Base-by-base conservation (phyloP, 164 flowering plant species). In the Sextonia rubra region DNA sequence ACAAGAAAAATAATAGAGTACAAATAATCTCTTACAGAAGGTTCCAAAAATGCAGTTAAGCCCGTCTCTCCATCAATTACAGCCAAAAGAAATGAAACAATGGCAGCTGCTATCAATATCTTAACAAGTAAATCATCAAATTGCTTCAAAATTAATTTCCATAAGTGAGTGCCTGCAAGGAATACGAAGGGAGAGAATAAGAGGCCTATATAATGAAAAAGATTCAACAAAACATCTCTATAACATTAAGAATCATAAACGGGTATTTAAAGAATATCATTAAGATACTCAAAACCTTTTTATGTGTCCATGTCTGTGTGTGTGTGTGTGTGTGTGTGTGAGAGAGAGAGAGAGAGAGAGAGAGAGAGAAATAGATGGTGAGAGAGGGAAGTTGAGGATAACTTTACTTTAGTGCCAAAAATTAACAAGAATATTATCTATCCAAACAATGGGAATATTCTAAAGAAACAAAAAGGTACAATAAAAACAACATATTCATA, bases 81-180 rank as follows among this genome's bases (percentile, higher is more conserved):
- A 60, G 99, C 97, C 89, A 94, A 82, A 79, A 91, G 18, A 70
- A 94, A 91, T 61, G 99, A 94, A 68, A 94, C 82, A 66, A 91
- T 15, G 22, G 99, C 99, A 44, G 99, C 95, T 20, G 81, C 97
- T 78, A 94, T 92, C 79, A 94, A 78, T 84, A 92, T 94, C 86
- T 91, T 94, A n/a, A 94, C 99, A 65, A 94, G 97, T 82, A 94
- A 88, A 83, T 94, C 99, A 82, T 94, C 97, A 78, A 94, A 94
- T 72, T 94, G 99, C 83, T 91, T 94, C 83, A 94, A 71, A 63
- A 94, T 91, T 83, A 94, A 77, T 74, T 86, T 91, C 99, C 99
- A 94, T 56, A 94, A 92, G 9, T 97, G 92, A 72, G 95, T 90
- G 74, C 96, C 99, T 94, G 89, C 80, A 85, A 49, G 48, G 58